Conservation (phyloP, 768 basidiomycete genomes). For the Suillus variegatus region DNA sequence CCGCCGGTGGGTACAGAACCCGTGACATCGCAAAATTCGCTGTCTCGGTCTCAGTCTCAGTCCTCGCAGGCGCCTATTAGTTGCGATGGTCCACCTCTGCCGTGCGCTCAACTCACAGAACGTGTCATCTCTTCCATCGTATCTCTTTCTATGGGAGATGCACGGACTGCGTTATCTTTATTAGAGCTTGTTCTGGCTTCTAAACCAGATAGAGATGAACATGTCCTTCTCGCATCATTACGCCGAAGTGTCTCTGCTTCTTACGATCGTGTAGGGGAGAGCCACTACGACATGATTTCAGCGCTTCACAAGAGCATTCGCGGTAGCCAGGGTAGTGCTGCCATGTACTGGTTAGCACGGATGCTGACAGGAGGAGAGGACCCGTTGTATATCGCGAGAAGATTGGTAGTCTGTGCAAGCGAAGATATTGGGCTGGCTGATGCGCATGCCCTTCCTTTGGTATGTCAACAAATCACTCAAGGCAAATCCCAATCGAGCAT, state of each 20-base stretch:
- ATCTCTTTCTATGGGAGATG: slow-evolving; percentile 66
- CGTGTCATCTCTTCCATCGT: slow-evolving; percentile 50
- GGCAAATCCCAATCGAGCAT: slow-evolving; percentile 15
- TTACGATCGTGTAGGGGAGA: slow-evolving; percentile 78
- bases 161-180: slow-evolving; percentile 74
- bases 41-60: slow-evolving; percentile 14
- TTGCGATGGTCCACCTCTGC: slow-evolving; percentile 19
- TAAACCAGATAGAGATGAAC: slow-evolving; percentile 42
- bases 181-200: slow-evolving; percentile 67
- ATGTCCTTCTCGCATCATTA: slow-evolving; percentile 54
- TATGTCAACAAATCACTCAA: slow-evolving; percentile 28
- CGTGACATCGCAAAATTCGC: slow-evolving; percentile 17
- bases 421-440: slow-evolving; percentile 88
- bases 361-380: slow-evolving; percentile 85
- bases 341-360: slow-evolving; percentile 86
- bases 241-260: slow-evolving; percentile 63
- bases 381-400: slow-evolving; percentile 71
- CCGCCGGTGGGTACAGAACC: slow-evolving; percentile 11
- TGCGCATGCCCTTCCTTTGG: slow-evolving; percentile 72
- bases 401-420: slow-evolving; percentile 79
- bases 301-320: slow-evolving; percentile 84
- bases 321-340: slow-evolving; percentile 74
- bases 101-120: slow-evolving; percentile 43
- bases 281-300: slow-evolving; percentile 79
- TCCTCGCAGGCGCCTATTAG: slow-evolving; percentile 22